These are phyloP conservation scores for Silene conica DNA, from an alignment of 148 eudicot species.

Conservation along the genomic window DNA sequence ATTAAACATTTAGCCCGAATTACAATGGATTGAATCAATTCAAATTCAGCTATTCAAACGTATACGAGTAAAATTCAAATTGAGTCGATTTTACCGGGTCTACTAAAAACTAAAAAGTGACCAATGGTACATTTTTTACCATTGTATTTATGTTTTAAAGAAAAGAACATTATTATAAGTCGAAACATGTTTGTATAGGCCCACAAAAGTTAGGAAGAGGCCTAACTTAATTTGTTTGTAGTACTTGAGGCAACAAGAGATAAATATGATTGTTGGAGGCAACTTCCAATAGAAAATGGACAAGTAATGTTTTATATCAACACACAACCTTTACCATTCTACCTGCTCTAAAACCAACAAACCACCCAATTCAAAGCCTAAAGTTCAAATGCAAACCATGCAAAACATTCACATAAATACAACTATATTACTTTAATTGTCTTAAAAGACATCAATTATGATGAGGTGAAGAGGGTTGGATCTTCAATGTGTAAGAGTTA, in stretches of 20 bases:
- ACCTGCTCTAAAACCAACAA: conserved; percentile 15
- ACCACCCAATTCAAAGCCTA: conserved; percentile 8
- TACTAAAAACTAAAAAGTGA: too few relatives aligned
- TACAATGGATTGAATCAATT: too few relatives aligned
- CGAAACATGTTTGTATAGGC: conserved; percentile 14
- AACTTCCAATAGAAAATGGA: conserved; percentile 12
- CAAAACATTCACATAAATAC: neutral
- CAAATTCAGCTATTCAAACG: too few relatives aligned
- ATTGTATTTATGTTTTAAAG: too few relatives aligned
- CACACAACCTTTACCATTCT: conserved; percentile 18
- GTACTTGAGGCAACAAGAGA: neutral
- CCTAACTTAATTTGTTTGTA: conserved; percentile 18
- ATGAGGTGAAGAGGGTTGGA: neutral
- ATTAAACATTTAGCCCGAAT: too few relatives aligned
- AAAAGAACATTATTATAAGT: neutral
- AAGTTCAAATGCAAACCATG: conserved; percentile 3
- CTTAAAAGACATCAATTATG: neutral
- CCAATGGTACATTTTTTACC: too few relatives aligned
- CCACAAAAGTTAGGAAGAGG: neutral
- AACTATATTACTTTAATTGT: neutral
- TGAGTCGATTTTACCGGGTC: too few relatives aligned
- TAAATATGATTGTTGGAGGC: conserved; percentile 10
- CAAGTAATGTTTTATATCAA: conserved; percentile 24
- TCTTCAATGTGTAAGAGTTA: neutral
- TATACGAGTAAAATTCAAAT: too few relatives aligned